Percentiles rank a stretch among this genome's conserved stretches.
Conservation (phyloP, 306 rosid genomes). For the Citrullus mucosospermus region DNA sequence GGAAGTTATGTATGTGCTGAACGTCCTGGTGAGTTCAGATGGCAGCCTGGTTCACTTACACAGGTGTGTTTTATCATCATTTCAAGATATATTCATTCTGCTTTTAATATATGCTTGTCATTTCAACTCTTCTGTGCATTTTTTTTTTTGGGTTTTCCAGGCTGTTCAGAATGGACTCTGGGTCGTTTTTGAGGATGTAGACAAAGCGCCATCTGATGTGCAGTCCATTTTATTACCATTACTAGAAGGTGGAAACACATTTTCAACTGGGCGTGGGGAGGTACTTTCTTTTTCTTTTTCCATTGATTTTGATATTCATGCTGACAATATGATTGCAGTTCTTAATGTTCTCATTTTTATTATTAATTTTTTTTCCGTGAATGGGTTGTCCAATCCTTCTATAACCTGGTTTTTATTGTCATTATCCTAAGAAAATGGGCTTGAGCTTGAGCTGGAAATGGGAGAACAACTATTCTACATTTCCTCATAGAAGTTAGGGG, state of each 20-base stretch:
- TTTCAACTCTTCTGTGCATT: neutral
- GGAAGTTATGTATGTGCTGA: constrained; percentile 81
- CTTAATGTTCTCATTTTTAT: neutral
- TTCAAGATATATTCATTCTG: neutral
- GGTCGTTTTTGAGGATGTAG: constrained; percentile 88
- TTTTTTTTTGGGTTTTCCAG: constrained; percentile 18
- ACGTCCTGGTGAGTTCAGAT: constrained; percentile 79
- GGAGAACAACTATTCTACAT: too few species aligned
- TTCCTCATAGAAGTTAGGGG: too few species aligned
- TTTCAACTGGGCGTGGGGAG: constrained; percentile 74
- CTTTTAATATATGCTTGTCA: neutral
- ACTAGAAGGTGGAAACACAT: constrained; percentile 54
- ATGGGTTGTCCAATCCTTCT: neutral
- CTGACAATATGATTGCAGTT: neutral
- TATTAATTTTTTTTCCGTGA: neutral
- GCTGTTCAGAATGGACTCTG: constrained; percentile 80
- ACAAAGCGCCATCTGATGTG: constrained; percentile 88
- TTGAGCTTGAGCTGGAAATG: too few species aligned
- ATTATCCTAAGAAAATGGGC: too few species aligned
- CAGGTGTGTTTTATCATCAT: constrained; percentile 42
- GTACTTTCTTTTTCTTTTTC: constrained; percentile 20
- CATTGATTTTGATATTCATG: neutral
- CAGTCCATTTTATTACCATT: constrained; percentile 59
- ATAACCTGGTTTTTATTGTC: too few species aligned
- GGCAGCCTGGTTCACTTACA: constrained; percentile 97